Percentiles rank a stretch among this genome's conserved stretches.
Evolutionary conservation across 306 rosid genomes (phyloP).

Genomic region (Vicia faba): DNA sequence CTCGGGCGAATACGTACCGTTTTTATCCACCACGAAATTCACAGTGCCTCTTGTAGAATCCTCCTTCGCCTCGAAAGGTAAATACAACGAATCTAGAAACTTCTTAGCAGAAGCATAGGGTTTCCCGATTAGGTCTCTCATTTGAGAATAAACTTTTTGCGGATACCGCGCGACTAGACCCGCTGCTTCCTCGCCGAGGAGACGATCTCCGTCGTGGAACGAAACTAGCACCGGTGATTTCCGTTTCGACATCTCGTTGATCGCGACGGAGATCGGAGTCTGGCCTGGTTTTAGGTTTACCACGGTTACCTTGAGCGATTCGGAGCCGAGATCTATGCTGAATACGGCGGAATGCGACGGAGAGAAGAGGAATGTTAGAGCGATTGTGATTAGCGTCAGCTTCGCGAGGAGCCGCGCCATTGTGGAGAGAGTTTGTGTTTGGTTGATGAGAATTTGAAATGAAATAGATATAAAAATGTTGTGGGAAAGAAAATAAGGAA

Average conservation of each 20-base stretch:
- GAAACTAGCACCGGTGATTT: constrained; percentile 86
- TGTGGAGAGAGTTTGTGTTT: constrained; percentile 26
- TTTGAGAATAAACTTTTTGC: constrained; percentile 75
- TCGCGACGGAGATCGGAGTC: constrained; percentile 84
- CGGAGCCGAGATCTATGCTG: constrained; percentile 98
- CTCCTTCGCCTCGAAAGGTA: constrained; percentile 68
- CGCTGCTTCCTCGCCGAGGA: constrained; percentile 91
- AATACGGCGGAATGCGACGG: constrained; percentile 86
- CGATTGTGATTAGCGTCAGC: constrained; percentile 48
- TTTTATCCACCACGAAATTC: constrained; percentile 57
- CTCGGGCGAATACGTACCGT: constrained; percentile 62
- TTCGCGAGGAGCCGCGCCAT: constrained; percentile 66
- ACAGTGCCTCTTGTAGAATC: constrained; percentile 67
- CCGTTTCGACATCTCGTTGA: constrained; percentile 96
- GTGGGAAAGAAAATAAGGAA: no score
- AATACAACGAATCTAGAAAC: constrained; percentile 62
- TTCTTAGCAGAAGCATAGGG: constrained; percentile 55
- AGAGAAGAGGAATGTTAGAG: constrained; percentile 43
- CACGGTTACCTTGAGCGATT: constrained; percentile 87
- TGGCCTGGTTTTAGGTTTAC: constrained; percentile 94
- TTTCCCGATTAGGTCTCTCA: constrained; percentile 78
- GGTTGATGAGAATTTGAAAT: background rate
- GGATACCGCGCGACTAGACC: constrained; percentile 90
- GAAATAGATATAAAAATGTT: no score
- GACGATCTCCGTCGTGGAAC: constrained; percentile 76